phyloP scores from a whole-genome alignment of 768 basidiomycete genomes.

The Bullera alba region DNA sequence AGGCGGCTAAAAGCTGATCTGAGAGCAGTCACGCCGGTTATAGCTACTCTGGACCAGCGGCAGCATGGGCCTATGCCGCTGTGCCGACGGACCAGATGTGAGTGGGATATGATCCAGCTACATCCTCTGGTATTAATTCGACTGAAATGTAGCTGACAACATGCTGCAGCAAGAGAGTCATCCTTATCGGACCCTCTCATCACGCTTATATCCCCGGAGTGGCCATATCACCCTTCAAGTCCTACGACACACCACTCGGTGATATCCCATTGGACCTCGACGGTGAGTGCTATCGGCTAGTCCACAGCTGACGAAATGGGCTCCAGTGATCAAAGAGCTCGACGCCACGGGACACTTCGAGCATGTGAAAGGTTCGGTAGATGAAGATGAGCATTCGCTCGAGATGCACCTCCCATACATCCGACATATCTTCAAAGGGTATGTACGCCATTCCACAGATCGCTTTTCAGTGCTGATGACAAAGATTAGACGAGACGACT shows the following conservation, averaged over 20 bases:
- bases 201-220: constrained; percentile 81
- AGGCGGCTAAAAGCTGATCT: too few relatives aligned
- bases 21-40: constrained; percentile 82
- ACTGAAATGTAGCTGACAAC: too few relatives aligned
- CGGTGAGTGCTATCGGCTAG: constrained; percentile 52
- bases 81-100: constrained; percentile 78
- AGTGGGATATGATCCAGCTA: constrained; percentile 33
- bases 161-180: constrained; percentile 68
- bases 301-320: background rate
- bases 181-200: constrained; percentile 93
- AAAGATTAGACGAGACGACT: constrained; percentile 50
- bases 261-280: constrained; percentile 68
- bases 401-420: constrained; percentile 89
- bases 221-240: constrained; percentile 68
- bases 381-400: constrained; percentile 93
- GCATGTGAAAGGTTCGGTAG: constrained; percentile 59
- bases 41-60: constrained; percentile 83
- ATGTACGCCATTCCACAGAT: constrained; percentile 3
- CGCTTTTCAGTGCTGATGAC: background rate
- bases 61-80: constrained; percentile 91
- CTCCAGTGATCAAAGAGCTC: constrained; percentile 62
- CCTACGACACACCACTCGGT: constrained; percentile 81
- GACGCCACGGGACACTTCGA: constrained; percentile 62
- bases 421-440: constrained; percentile 38
- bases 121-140: too few relatives aligned